Conservation (phyloP, 2,329 filamentous ascomycete species). For the Sarocladium oryzae region DNA sequence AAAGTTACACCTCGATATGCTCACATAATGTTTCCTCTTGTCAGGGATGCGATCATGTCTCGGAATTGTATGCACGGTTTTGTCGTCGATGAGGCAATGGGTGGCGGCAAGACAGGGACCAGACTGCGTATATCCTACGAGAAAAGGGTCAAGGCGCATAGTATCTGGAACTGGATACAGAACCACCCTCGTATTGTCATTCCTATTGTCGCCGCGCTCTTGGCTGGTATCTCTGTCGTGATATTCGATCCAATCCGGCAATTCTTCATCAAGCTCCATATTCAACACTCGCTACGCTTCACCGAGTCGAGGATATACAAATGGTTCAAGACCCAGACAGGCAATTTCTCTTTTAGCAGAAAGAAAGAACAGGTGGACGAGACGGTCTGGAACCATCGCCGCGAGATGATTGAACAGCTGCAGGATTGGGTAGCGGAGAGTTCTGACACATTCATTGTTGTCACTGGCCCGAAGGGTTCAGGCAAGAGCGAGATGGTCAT, state of each 20-base stretch:
- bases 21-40: slow-evolving; percentile 65
- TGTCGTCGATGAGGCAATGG: slow-evolving; percentile 58
- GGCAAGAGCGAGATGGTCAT: slow-evolving; percentile 85
- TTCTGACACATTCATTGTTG: slow-evolving; percentile 84
- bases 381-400: slow-evolving; percentile 83
- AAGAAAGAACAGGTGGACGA: slow-evolving; percentile 49
- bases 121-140: slow-evolving; percentile 79
- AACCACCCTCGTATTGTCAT: slow-evolving; percentile 60
- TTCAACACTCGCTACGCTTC: slow-evolving; percentile 70
- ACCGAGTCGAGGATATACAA: slow-evolving; percentile 67
- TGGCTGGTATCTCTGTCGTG: slow-evolving; percentile 72
- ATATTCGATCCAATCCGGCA: slow-evolving; percentile 93
- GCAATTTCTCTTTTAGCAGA: slow-evolving; percentile 56
- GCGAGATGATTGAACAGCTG: slow-evolving; percentile 73
- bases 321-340: slow-evolving; percentile 64
- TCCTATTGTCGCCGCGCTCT: slow-evolving; percentile 1
- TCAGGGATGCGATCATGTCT: slow-evolving; percentile 77
- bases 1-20: slow-evolving; percentile 79
- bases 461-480: slow-evolving; percentile 86
- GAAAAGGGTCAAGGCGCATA: slow-evolving; percentile 66
- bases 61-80: slow-evolving; percentile 90
- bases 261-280: slow-evolving; percentile 84
- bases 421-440: slow-evolving; percentile 83
- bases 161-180: slow-evolving; percentile 81
- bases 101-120: slow-evolving; percentile 69